Base-by-base conservation (phyloP, 768 basidiomycete genomes). In the Lepiota venenata region DNA sequence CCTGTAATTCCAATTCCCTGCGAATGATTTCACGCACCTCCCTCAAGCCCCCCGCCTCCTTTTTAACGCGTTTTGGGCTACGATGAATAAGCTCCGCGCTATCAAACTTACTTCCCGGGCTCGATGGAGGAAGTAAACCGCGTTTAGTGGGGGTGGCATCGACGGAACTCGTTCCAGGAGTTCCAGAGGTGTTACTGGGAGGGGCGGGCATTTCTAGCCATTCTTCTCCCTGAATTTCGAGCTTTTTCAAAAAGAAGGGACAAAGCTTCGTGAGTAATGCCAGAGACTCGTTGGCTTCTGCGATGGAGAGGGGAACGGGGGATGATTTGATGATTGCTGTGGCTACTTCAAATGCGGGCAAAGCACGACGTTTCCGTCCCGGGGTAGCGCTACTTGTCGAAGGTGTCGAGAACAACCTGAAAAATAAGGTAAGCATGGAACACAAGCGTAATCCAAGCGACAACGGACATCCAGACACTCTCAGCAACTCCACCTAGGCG, bases 21-120 rank as follows among this genome's bases (percentile, higher is more conserved):
- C 88, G 78, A 63, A 93, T 88, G 62, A 89, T 85, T 69, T 93
- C 91, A 54, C 90, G 74, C 29, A 92, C 90, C 65, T 88, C 81
- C 37, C 91, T 77, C 60, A 93, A 73, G 0, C 90, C 88, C 29
- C 89, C 87, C 4, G 72, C 78, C 62, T 91, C 88, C 22, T 74
- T 76, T 63, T 83, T 87, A 35, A 93, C 84, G 56, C 81, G 73
- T 52, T 80, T 81, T 6, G 91, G 91, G 66, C 90, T 92, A 44
- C 89, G 76, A 22, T 75, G 82, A 14, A 83, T 67, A 16, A 91
- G 61, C 65, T 84, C 83, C 18, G 78, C 82, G 58, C 83, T 87
- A 52, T 85, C 80, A 50, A 81, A 66, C 60, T 78, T 82, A n/a
- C 69, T 66, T 50, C 68, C 72, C 52, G 74, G 64, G 14, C 79